These are phyloP conservation scores for Penicillium ochrochloron DNA, from an alignment of 495 filamentous ascomycete species.

Conservation along the genomic window DNA sequence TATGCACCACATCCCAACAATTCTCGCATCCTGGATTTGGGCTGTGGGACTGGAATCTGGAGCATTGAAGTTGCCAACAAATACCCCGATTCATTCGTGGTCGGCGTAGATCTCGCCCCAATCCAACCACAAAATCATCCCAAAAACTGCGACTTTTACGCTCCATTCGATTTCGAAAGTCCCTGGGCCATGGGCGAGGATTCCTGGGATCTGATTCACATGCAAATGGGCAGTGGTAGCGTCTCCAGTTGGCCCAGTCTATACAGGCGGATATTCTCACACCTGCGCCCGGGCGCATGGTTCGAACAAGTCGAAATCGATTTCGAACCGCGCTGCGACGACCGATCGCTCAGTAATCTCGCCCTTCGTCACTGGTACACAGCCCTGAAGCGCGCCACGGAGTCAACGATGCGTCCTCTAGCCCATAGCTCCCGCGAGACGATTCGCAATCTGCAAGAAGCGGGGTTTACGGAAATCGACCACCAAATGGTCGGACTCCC, in stretches of 20 bases:
- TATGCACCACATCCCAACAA: constrained; percentile 57
- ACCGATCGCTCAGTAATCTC: constrained; percentile 61
- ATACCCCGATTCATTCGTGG: constrained; percentile 65
- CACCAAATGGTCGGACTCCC: constrained; percentile 75
- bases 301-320: constrained; percentile 96
- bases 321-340: constrained; percentile 76
- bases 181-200: constrained; percentile 77
- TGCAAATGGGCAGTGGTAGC: constrained; percentile 80
- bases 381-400: constrained; percentile 71
- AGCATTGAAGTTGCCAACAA: constrained; percentile 80
- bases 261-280: constrained; percentile 73
- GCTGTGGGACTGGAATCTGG: constrained; percentile 92
- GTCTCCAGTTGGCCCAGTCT: constrained; percentile 77
- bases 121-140: constrained; percentile 82
- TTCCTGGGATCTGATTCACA: constrained; percentile 85
- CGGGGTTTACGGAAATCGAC: constrained; percentile 84
- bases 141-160: constrained; percentile 68
- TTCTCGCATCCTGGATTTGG: constrained; percentile 75
- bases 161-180: constrained; percentile 75
- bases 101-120: constrained; percentile 76
- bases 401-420: constrained; percentile 65
- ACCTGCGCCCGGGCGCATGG: constrained; percentile 81
- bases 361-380: constrained; percentile 68
- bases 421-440: constrained; percentile 65
- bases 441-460: constrained; percentile 62